phyloP scores from a whole-genome alignment of 2,329 filamentous ascomycete species.

The Sarocladium strictum region DNA sequence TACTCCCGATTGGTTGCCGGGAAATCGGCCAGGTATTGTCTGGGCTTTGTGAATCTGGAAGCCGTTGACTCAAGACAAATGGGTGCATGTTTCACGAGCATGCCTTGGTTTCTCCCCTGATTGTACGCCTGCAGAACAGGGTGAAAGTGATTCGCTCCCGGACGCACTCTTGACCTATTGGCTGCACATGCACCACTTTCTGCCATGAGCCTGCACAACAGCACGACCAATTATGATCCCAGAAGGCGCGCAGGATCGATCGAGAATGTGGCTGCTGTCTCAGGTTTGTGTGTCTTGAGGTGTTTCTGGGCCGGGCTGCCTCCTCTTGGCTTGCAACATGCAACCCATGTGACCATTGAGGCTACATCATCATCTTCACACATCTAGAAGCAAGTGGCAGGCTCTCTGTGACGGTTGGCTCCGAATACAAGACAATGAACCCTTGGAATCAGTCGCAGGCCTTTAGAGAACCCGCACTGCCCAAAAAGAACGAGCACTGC shows the following conservation, averaged over 20 bases:
- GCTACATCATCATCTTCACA: background rate
- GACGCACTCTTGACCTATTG: background rate
- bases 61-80: background rate
- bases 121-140: background rate
- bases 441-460: too few relatives aligned
- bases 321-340: conserved; percentile 14
- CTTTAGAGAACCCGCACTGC: too few relatives aligned
- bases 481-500: too few relatives aligned
- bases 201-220: background rate
- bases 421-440: too few relatives aligned
- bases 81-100: conserved; percentile 1
- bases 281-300: background rate
- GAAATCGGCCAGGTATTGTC: background rate
- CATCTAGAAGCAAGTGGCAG: too few relatives aligned
- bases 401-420: too few relatives aligned
- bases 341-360: background rate
- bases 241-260: conserved; percentile 3
- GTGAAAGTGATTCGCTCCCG: background rate
- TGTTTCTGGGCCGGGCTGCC: background rate
- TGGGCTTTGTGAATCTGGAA: too few relatives aligned
- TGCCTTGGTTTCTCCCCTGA: background rate
- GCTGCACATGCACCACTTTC: background rate
- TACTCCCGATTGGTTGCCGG: background rate
- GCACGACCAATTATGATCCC: background rate
- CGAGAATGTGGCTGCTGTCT: conserved; percentile 3